A percentile compares a stretch with the other conserved stretches of the same genome.
These are phyloP conservation scores for Ilex paraguariensis DNA, from an alignment of 305 asterid genomes.

Conservation along the genomic window DNA sequence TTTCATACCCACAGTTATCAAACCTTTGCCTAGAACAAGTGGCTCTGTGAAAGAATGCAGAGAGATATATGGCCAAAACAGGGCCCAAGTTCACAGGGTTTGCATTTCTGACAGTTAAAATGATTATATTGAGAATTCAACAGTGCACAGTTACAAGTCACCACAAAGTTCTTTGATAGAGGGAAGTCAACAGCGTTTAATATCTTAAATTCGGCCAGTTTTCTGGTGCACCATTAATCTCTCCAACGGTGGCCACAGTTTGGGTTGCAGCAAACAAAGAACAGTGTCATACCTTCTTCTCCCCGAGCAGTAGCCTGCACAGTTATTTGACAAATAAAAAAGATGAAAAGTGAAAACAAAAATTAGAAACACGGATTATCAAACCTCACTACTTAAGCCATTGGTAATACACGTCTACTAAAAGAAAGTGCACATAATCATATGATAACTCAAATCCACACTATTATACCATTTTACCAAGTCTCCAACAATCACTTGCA, in stretches of 20 bases:
- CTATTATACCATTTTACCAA: too few relatives aligned
- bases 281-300: conserved; percentile 92
- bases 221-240: conserved; percentile 32
- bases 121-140: too few relatives aligned
- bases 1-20: too few relatives aligned
- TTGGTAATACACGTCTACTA: too few relatives aligned
- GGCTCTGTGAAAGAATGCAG: background rate
- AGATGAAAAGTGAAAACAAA: background rate
- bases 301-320: conserved; percentile 90
- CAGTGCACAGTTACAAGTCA: too few relatives aligned
- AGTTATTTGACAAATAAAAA: background rate
- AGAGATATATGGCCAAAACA: background rate
- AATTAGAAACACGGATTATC: background rate
- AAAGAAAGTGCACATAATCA: too few relatives aligned
- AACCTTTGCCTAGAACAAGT: too few relatives aligned
- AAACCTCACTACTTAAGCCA: too few relatives aligned
- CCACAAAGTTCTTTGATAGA: background rate
- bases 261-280: conserved; percentile 93
- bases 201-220: background rate
- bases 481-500: too few relatives aligned
- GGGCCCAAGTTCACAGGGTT: background rate
- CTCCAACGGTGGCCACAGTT: conserved; percentile 88
- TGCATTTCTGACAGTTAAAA: background rate
- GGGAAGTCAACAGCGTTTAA: background rate
- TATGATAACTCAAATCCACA: too few relatives aligned